Percentiles rank a stretch among this genome's conserved stretches.
Evolutionary conservation across 805 yeast genomes (phyloP).

Genomic region (Lipomyces yamanashiensis): DNA sequence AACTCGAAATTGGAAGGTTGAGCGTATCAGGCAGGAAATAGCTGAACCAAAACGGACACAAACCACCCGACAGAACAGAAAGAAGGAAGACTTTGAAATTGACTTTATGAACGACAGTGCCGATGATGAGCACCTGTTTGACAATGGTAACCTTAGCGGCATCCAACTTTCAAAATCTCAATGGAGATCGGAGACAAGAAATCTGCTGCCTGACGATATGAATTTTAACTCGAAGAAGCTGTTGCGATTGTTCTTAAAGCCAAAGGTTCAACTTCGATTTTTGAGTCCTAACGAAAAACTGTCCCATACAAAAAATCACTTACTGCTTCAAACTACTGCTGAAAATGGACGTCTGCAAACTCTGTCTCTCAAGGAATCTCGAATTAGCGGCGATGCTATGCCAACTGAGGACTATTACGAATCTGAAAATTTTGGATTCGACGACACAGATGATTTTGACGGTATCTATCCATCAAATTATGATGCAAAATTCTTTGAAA

Average conservation of each 20-base stretch:
- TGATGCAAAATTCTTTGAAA: conserved; percentile 43
- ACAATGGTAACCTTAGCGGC: conserved; percentile 47
- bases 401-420: conserved; percentile 44
- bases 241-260: conserved; percentile 70
- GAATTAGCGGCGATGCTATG: neutral
- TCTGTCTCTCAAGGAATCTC: neutral
- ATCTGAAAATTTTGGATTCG: conserved; percentile 5
- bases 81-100: conserved; percentile 48
- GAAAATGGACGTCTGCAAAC: neutral
- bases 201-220: conserved; percentile 72
- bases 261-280: conserved; percentile 44
- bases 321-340: conserved; percentile 4
- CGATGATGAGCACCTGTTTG: conserved; percentile 51
- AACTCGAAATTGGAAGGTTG: conserved; percentile 85
- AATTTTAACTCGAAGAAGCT: conserved; percentile 72
- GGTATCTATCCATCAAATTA: conserved; percentile 17
- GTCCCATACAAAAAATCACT: neutral
- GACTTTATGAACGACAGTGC: conserved; percentile 53
- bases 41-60: conserved; percentile 17
- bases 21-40: conserved; percentile 52
- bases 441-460: conserved; percentile 22
- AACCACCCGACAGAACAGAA: conserved; percentile 25
- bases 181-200: conserved; percentile 50
- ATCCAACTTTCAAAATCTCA: conserved; percentile 49
- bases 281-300: conserved; percentile 11